phyloP scores from a whole-genome alignment of 768 basidiomycete species.

The Russula emetica region DNA sequence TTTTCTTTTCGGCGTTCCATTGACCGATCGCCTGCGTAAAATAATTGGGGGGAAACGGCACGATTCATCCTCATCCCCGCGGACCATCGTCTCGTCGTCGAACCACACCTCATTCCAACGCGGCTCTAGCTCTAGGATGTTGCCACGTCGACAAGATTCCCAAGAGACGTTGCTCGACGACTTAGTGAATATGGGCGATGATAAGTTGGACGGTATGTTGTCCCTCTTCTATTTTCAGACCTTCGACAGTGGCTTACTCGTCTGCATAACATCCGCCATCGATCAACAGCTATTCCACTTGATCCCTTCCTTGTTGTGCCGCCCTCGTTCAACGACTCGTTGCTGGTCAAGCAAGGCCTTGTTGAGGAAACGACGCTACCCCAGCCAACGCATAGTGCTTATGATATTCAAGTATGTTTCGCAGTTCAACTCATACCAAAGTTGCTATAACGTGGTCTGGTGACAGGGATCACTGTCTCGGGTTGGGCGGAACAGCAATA shows the following conservation, averaged over 20 bases:
- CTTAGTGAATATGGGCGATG: neutral
- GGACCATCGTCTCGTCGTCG: neutral
- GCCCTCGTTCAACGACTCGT: slow-evolving; percentile 25
- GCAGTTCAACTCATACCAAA: neutral
- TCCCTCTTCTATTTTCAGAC: neutral
- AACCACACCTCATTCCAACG: neutral
- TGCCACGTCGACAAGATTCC: slow-evolving; percentile 10
- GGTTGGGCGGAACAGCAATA: neutral
- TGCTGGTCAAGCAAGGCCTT: slow-evolving; percentile 24
- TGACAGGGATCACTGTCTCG: slow-evolving; percentile 1
- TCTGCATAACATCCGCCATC: neutral
- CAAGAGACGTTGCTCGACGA: slow-evolving; percentile 11
- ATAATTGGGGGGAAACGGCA: slow-evolving; percentile 10
- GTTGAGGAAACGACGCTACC: slow-evolving; percentile 20
- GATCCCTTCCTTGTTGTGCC: slow-evolving; percentile 27
- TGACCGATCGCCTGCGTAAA: slow-evolving; percentile 26
- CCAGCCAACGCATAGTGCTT: slow-evolving; percentile 18
- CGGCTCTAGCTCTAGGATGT: neutral
- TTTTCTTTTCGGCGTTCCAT: slow-evolving; percentile 30
- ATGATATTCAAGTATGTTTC: slow-evolving; percentile 19
- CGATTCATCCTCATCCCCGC: neutral
- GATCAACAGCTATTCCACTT: neutral
- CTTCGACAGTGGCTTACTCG: neutral
- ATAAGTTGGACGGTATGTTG: slow-evolving; percentile 15
- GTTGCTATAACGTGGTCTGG: neutral